A percentile compares a stretch with the other conserved stretches of the same genome.
These are phyloP conservation scores for Aureobasidium sp. DNA, from an alignment of 2,329 filamentous ascomycete species.

Conservation along the genomic window DNA sequence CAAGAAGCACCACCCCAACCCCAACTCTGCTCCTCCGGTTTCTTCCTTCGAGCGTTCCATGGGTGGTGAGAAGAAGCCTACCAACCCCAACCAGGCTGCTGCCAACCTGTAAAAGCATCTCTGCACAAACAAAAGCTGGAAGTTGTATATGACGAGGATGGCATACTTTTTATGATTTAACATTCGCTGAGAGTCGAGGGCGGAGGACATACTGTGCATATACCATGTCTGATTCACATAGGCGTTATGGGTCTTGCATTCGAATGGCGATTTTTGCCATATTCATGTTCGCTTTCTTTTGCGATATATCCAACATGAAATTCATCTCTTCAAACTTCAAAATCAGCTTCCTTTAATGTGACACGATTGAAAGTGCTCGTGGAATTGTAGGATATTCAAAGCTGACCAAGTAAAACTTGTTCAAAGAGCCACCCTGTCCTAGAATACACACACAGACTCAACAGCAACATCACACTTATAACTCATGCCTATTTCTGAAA, in stretches of 20 bases:
- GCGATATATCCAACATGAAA: slow-evolving; percentile 11
- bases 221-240: background rate
- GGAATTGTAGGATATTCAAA: background rate
- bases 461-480: too few relatives aligned
- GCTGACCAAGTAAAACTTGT: background rate
- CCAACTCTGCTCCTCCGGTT: slow-evolving; percentile 11
- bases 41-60: slow-evolving; percentile 12
- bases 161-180: slow-evolving; percentile 1
- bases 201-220: background rate
- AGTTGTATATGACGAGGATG: background rate
- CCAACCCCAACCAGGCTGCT: slow-evolving; percentile 7
- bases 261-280: background rate
- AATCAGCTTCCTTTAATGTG: background rate
- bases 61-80: slow-evolving; percentile 2
- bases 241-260: background rate
- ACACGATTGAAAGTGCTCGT: background rate
- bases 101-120: slow-evolving; percentile 4
- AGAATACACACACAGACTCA: too few relatives aligned
- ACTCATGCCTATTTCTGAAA: too few relatives aligned
- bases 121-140: background rate
- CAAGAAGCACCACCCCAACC: slow-evolving; percentile 15
- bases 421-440: background rate
- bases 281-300: background rate
- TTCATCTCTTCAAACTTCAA: background rate
- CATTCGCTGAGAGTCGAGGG: background rate